Evolutionary conservation across 345 rosid genomes (phyloP).

Genomic region (Gossypium turneri): DNA sequence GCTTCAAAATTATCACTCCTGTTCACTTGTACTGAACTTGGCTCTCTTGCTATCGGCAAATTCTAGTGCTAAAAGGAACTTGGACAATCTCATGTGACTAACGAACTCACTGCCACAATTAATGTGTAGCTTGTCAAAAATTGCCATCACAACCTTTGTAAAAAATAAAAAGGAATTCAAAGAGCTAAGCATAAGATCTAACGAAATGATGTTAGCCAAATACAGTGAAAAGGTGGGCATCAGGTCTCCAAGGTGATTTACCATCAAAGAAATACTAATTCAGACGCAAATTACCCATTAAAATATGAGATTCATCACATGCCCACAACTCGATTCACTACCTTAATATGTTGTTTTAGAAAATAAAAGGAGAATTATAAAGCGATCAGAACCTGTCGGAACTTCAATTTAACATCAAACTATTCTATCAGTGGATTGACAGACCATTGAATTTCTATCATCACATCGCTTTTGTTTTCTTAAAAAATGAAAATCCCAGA

Average conservation of each 20-base stretch:
- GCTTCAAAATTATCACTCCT: too few species aligned
- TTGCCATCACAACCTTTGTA: neutral
- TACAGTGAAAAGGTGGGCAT: constrained; percentile 20
- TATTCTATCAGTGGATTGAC: constrained; percentile 48
- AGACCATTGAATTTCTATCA: constrained; percentile 43
- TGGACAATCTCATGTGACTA: too few species aligned
- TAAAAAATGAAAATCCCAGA: neutral
- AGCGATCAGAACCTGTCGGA: constrained; percentile 63
- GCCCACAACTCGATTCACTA: neutral
- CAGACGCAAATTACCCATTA: constrained; percentile 51
- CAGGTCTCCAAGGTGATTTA: constrained; percentile 54
- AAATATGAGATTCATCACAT: constrained; percentile 32
- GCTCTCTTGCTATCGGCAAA: too few species aligned
- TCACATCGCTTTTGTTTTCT: constrained; percentile 32
- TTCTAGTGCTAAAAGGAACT: too few species aligned
- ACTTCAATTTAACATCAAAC: constrained; percentile 45
- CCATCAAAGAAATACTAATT: constrained; percentile 34
- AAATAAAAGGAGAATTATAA: neutral
- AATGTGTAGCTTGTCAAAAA: too few species aligned
- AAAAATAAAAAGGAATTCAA: neutral
- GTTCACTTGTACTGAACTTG: too few species aligned
- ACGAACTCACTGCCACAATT: too few species aligned
- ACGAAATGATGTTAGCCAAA: neutral
- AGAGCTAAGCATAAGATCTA: neutral
- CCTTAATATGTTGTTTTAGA: neutral